phyloP scores from a whole-genome alignment of 108 stramenopile species.

The Epithemia pelagica region DNA sequence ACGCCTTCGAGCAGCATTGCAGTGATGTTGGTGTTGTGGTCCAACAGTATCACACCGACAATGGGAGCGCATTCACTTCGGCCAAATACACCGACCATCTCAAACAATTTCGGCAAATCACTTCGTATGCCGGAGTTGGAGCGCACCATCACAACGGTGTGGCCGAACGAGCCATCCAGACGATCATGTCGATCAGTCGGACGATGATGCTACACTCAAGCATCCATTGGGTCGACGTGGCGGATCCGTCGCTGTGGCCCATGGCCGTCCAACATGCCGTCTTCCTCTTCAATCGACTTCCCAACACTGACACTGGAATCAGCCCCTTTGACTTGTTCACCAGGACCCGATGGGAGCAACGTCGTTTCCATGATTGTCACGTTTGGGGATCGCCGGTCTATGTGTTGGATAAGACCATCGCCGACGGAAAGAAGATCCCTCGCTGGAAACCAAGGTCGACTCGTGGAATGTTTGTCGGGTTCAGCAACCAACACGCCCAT shows the following conservation, averaged over 20 bases:
- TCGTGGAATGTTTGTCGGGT: conserved; percentile 7
- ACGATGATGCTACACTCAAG: conserved; percentile 27
- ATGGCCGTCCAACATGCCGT: conserved; percentile 9
- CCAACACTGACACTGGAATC: neutral
- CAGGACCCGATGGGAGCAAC: conserved; percentile 6
- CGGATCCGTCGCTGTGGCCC: conserved; percentile 2
- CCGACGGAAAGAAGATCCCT: conserved; percentile 21
- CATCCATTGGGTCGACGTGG: conserved; percentile 17
- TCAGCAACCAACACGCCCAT: neutral
- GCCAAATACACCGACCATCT: conserved; percentile 2
- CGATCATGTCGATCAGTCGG: conserved; percentile 15
- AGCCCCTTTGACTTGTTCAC: conserved; percentile 23
- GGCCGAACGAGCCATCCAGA: conserved; percentile 29
- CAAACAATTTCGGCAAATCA: conserved; percentile 20
- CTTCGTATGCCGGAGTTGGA: no score
- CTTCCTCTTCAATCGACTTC: conserved; percentile 3
- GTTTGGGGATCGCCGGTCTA: conserved; percentile 35
- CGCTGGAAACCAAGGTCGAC: conserved; percentile 20
- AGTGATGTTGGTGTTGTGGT: conserved; percentile 10
- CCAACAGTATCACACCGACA: conserved; percentile 5
- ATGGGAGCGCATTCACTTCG: conserved; percentile 5
- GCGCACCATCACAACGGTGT: no score
- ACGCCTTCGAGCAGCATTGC: conserved; percentile 6
- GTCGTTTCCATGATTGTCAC: conserved; percentile 11
- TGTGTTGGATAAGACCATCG: conserved; percentile 14